Percentiles rank a stretch among this genome's conserved stretches.
Conservation (phyloP, 768 basidiomycete species). For the Cyclocybe aegerita region DNA sequence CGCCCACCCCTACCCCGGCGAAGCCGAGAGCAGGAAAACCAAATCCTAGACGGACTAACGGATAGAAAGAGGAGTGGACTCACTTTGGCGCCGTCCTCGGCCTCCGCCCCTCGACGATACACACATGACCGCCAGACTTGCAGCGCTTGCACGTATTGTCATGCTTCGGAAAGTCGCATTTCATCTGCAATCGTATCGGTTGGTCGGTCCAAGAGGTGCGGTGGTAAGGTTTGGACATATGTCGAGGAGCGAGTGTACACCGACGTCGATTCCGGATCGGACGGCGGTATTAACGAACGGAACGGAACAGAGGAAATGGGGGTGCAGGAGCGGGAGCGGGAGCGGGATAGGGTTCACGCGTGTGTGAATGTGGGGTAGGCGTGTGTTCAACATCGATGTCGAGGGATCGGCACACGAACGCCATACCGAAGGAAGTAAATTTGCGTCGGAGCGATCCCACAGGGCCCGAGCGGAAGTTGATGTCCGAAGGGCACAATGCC, state of each 20-base stretch:
- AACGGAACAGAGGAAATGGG: no score
- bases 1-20: not conserved
- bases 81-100: constrained; percentile 79
- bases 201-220: not conserved
- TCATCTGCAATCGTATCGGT: constrained; percentile 57
- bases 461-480: no score
- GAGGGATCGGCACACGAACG: no score
- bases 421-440: no score
- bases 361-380: no score
- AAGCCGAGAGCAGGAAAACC: constrained; percentile 2
- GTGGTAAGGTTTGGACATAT: no score
- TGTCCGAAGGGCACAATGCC: not conserved
- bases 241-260: no score
- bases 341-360: no score
- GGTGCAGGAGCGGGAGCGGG: no score
- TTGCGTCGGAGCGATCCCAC: not conserved
- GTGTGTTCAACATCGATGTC: no score
- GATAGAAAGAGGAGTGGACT: constrained; percentile 31
- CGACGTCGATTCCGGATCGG: constrained; percentile 3
- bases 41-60: constrained; percentile 5
- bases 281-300: not conserved
- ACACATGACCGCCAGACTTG: constrained; percentile 67
- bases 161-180: constrained; percentile 75
- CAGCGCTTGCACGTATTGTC: constrained; percentile 81
- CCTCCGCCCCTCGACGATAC: constrained; percentile 83